Evolutionary conservation across 1,284 basidiomycete species (phyloP), one percentile per base, ranked within the genome.

Genomic region (Pseudozyma tsukubaensis): DNA sequence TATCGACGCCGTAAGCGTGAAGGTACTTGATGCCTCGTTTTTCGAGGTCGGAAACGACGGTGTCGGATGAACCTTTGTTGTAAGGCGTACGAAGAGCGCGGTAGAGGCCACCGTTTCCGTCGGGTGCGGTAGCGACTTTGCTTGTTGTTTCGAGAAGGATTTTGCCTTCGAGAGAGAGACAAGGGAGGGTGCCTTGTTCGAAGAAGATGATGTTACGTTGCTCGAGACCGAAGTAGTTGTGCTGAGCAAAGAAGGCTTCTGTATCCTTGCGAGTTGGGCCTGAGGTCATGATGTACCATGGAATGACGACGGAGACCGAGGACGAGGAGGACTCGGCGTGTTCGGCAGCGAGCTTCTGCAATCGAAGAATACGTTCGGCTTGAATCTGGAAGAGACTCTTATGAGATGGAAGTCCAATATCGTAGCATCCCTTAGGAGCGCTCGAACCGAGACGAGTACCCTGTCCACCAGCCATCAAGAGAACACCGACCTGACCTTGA

Each of bases 271-370:
- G 89, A 32, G 97, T 99, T 29, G 97, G 96, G 16, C 95, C 95
- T 81, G 93, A 94, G 62, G 96, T 99, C 97, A 99, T 99, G 82
- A 99, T 90, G 87, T 97, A 99, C 97, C 97, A 99, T 90, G 80
- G 92, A 68, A 98, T 90, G 55, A 91, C 90, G 35, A 79, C 77
- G 3, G 89, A 88, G 58, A 87, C 87, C 35, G 76, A 72, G 3
- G 89, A 88, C 14, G 88, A 84, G 78, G 89, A 89, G 59, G 87
- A 87, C 51, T 84, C 86, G 53, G 88, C 86, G 45, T 67, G 50
- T 51, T 65, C 19, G 5, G 64, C 64, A 0, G 94, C 95, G 50
- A 98, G 85, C 34, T 86, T 86, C 86, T 96, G 92, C 54, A 99
- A 87, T 63, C 91, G 89, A 53, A 88, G 88, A 84, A 99, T 97